Conservation (phyloP, 129 eudicot genomes). For the Flaveria sonorensis region DNA sequence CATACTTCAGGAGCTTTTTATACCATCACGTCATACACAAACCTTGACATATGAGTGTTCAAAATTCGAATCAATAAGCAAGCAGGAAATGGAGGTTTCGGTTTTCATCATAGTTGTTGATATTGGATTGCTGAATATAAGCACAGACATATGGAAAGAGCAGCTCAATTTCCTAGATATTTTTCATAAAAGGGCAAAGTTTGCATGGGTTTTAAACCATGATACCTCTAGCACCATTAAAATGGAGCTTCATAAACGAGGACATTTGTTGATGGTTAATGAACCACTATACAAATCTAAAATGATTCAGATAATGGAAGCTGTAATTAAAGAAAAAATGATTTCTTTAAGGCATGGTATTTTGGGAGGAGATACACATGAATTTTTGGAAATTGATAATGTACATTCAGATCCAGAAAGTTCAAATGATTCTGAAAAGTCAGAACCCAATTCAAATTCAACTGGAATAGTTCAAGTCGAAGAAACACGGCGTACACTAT, state of each 20-base stretch:
- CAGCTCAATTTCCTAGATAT: slow-evolving; percentile 70
- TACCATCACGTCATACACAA: slow-evolving; percentile 39
- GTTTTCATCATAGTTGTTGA: slow-evolving; percentile 67
- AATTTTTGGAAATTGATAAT: slow-evolving; percentile 60
- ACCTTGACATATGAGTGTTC: slow-evolving; percentile 30
- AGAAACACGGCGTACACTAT: slow-evolving; percentile 27
- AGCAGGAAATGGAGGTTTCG: slow-evolving; percentile 35
- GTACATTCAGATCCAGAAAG: slow-evolving; percentile 57
- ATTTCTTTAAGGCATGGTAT: slow-evolving; percentile 25
- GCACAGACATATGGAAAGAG: slow-evolving; percentile 82
- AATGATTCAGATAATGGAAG: slow-evolving; percentile 84
- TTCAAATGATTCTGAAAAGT: slow-evolving; percentile 56
- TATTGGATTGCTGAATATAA: slow-evolving; percentile 74
- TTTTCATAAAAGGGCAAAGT: slow-evolving; percentile 51
- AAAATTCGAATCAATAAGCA: slow-evolving; percentile 34
- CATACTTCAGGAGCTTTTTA: slow-evolving; percentile 61
- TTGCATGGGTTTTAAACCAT: slow-evolving; percentile 91
- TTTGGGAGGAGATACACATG: slow-evolving; percentile 48
- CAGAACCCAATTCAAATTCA: slow-evolving; percentile 29
- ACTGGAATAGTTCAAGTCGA: slow-evolving; percentile 24
- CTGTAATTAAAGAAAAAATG: slow-evolving; percentile 48
- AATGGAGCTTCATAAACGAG: slow-evolving; percentile 76
- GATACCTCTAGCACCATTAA: slow-evolving; percentile 73
- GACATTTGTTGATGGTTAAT: slow-evolving; percentile 77
- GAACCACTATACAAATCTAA: slow-evolving; percentile 78